Percentiles rank a stretch among this genome's conserved stretches.
These are phyloP conservation scores for Debaryomyces robertsiae DNA, from an alignment of 1,139 yeast species.

Conservation along the genomic window DNA sequence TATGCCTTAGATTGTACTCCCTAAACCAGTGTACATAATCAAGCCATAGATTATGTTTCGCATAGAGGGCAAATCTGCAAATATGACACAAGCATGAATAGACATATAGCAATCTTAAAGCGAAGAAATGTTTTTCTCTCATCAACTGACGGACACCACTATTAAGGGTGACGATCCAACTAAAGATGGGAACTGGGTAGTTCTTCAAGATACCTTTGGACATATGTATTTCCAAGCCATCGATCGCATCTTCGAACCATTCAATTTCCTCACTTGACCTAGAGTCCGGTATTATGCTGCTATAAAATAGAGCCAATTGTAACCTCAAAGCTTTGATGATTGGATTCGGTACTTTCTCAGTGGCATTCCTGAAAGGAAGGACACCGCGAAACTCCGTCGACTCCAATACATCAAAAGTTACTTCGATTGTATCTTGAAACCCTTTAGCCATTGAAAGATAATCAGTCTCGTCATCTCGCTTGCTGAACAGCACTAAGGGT, in stretches of 20 bases:
- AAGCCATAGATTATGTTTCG: conserved; percentile 27
- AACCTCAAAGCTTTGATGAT: conserved; percentile 15
- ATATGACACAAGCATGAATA: conserved; percentile 24
- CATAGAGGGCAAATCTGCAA: conserved; percentile 24
- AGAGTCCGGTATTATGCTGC: neutral
- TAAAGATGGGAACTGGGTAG: conserved; percentile 29
- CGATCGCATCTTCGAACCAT: conserved; percentile 14
- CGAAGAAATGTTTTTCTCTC: conserved; percentile 23
- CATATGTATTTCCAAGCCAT: conserved; percentile 15
- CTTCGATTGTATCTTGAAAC: conserved; percentile 8
- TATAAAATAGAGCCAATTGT: conserved; percentile 12
- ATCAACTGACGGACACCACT: conserved; percentile 18
- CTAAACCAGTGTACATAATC: conserved; percentile 30
- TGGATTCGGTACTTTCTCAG: conserved; percentile 12
- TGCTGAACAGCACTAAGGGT: conserved; percentile 26
- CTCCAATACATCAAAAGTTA: neutral
- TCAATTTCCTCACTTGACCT: conserved; percentile 9
- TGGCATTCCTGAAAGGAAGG: neutral
- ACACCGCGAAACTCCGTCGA: neutral
- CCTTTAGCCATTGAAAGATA: conserved; percentile 20
- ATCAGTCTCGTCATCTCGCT: conserved; percentile 14
- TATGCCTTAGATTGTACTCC: conserved; percentile 15
- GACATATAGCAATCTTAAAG: conserved; percentile 28
- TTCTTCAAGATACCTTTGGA: conserved; percentile 6
- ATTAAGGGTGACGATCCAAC: conserved; percentile 26